phyloP scores from a whole-genome alignment of 2,329 filamentous ascomycete genomes.

The Paecilomyces variotii region DNA sequence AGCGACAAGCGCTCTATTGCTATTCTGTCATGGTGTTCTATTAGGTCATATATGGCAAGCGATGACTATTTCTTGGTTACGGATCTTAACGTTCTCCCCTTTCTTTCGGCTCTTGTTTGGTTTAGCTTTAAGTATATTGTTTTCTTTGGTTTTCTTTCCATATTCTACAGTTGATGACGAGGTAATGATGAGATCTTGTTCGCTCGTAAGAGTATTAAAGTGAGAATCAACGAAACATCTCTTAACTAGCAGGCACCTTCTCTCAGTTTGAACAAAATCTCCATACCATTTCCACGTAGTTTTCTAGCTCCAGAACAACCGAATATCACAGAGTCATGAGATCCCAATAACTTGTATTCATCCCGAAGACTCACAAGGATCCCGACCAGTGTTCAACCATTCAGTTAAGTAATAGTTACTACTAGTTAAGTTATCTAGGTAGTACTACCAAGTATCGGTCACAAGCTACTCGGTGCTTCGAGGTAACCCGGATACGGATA shows the following conservation, averaged over 20 bases:
- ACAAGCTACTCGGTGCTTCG: background rate
- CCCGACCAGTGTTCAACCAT: too few species aligned
- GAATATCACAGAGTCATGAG: too few species aligned
- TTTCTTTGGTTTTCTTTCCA: background rate
- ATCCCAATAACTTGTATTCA: too few species aligned
- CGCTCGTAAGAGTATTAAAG: background rate
- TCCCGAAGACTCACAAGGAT: too few species aligned
- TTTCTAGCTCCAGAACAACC: too few species aligned
- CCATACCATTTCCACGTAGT: background rate
- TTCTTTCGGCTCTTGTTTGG: background rate
- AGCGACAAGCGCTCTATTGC: background rate
- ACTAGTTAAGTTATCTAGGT: too few species aligned
- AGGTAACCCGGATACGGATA: background rate
- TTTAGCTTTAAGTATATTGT: too few species aligned
- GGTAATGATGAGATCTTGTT: background rate
- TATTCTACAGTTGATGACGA: background rate
- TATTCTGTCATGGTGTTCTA: background rate
- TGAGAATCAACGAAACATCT: background rate
- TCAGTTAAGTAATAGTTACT: too few species aligned
- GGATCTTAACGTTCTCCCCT: background rate
- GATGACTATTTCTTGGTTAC: background rate
- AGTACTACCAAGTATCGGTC: background rate
- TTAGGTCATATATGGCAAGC: background rate
- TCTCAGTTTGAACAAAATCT: too few species aligned
- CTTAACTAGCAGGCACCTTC: background rate